phyloP scores from a whole-genome alignment of 2,329 filamentous ascomycete species.

The Colletotrichum horii region DNA sequence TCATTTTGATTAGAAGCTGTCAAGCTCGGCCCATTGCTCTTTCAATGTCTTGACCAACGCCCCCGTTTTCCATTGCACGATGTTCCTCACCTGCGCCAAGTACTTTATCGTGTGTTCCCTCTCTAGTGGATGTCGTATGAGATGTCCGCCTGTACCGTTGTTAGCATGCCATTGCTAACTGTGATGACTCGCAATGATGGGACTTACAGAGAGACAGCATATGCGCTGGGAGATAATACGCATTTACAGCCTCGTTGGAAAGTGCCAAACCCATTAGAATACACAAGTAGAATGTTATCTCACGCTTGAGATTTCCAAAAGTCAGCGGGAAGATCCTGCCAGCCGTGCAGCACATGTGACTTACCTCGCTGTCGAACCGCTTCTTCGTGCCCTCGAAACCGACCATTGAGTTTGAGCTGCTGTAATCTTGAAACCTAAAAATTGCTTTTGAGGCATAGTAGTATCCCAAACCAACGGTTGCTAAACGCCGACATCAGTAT shows the following conservation, averaged over 20 bases:
- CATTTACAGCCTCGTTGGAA: conserved; percentile 25
- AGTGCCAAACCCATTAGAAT: conserved; percentile 25
- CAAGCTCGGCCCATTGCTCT: conserved; percentile 11
- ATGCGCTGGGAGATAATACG: conserved; percentile 25
- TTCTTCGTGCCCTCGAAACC: conserved; percentile 15
- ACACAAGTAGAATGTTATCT: conserved; percentile 13
- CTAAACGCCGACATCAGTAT: neutral
- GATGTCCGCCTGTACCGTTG: neutral
- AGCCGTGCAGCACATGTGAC: fast-evolving
- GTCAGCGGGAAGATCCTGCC: neutral
- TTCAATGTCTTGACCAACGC: conserved; percentile 21
- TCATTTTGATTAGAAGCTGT: conserved; percentile 9
- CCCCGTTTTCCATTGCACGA: conserved; percentile 15
- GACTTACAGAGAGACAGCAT: conserved; percentile 26
- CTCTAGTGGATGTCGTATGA: conserved; percentile 2
- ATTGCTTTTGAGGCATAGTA: conserved; percentile 32
- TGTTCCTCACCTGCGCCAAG: conserved; percentile 12
- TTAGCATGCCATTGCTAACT: neutral
- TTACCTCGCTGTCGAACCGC: conserved; percentile 8
- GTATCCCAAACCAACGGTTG: conserved; percentile 41
- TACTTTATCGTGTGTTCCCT: conserved; percentile 26
- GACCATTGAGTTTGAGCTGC: neutral
- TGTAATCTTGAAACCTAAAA: conserved; percentile 21
- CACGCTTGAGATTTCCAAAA: neutral
- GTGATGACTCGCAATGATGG: neutral